Evolutionary conservation across 164 flowering plant genomes (phyloP).

Genomic region (Vitis amurensis): DNA sequence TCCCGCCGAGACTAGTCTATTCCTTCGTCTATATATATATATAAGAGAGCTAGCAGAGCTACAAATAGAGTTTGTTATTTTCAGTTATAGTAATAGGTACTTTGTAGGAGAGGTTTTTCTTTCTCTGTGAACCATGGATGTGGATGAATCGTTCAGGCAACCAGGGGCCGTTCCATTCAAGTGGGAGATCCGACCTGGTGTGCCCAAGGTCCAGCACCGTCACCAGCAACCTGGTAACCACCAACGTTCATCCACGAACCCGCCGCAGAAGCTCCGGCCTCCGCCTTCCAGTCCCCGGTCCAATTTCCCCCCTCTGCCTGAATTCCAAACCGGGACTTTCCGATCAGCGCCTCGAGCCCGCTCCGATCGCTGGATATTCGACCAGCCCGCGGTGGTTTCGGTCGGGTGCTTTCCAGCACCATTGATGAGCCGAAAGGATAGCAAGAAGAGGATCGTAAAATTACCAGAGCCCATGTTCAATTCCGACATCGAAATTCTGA

Average conservation of each 20-base stretch:
- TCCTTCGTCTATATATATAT: not conserved
- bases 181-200: conserved; percentile 81
- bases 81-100: not conserved
- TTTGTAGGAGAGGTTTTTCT: not conserved
- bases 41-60: not conserved
- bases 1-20: conserved; percentile 19
- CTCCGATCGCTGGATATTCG: conserved; percentile 31
- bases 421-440: conserved; percentile 13
- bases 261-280: conserved; percentile 35
- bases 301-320: conserved; percentile 21
- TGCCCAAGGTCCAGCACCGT: conserved; percentile 40
- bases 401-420: conserved; percentile 47
- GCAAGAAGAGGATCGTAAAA: conserved; percentile 15
- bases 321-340: conserved; percentile 28
- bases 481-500: conserved; percentile 37
- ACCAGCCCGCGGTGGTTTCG: conserved; percentile 16
- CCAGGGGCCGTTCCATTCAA: conserved; percentile 77
- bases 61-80: not conserved
- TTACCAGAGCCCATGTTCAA: conserved; percentile 21
- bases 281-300: conserved; percentile 38
- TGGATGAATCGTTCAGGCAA: conserved; percentile 57
- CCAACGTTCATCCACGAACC: conserved; percentile 9
- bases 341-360: conserved; percentile 33
- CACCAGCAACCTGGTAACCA: conserved; percentile 2
- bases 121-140: conserved; percentile 15